A percentile compares a stretch with the other conserved stretches of the same genome.
phyloP scores from a whole-genome alignment of 139 green algal species.

The Zygnema cylindricum region DNA sequence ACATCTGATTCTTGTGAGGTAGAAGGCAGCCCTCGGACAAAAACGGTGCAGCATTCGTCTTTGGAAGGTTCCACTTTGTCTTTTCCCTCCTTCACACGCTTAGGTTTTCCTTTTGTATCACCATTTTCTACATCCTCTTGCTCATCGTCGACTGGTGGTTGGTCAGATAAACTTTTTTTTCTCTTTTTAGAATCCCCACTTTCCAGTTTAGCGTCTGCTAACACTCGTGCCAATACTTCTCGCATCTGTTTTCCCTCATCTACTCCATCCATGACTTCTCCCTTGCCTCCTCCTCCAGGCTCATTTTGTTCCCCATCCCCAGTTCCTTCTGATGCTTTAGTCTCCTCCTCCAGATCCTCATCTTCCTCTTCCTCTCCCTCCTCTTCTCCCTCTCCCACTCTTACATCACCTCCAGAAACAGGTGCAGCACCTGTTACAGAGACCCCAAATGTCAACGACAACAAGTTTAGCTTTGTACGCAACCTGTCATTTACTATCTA shows the following conservation, averaged over 20 bases:
- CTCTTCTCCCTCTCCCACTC: constrained; percentile 15
- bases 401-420: not conserved
- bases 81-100: constrained; percentile 23
- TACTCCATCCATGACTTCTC: constrained; percentile 42
- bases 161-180: not conserved
- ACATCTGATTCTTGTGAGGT: not conserved
- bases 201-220: not conserved
- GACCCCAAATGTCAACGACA: too few species aligned
- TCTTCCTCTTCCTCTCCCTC: constrained; percentile 11
- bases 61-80: not conserved
- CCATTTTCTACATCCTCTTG: not conserved
- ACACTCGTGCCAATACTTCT: not conserved
- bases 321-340: constrained; percentile 14
- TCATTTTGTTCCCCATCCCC: constrained; percentile 38
- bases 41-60: not conserved
- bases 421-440: not conserved
- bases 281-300: constrained; percentile 6
- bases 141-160: not conserved
- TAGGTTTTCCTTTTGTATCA: not conserved
- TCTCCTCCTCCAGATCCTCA: constrained; percentile 34
- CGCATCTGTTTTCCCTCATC: constrained; percentile 31
- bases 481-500: too few species aligned
- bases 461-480: too few species aligned
- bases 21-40: constrained; percentile 34
- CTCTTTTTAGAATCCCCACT: not conserved